These are phyloP conservation scores for Clonostachys chloroleuca DNA, from an alignment of 2,329 filamentous ascomycete genomes.

Conservation along the genomic window DNA sequence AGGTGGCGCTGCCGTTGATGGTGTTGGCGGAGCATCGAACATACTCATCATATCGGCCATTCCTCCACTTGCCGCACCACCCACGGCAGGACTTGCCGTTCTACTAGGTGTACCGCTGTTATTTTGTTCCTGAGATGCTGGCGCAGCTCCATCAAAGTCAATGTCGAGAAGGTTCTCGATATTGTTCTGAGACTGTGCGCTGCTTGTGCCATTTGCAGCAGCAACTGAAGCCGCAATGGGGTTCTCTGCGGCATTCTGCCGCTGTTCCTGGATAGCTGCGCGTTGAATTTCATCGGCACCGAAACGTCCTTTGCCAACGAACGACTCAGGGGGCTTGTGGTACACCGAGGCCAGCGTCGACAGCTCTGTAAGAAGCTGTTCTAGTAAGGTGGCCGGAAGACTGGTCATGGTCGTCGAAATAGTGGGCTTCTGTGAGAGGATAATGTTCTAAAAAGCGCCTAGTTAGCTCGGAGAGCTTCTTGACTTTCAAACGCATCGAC, in stretches of 20 bases:
- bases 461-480: background rate
- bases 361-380: slow-evolving; percentile 85
- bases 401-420: slow-evolving; percentile 94
- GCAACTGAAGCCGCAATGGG: slow-evolving; percentile 84
- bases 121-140: slow-evolving; percentile 71
- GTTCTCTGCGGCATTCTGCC: slow-evolving; percentile 87
- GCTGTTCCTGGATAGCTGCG: slow-evolving; percentile 93
- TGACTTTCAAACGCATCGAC: slow-evolving; percentile 7
- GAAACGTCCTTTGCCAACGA: slow-evolving; percentile 90
- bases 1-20: slow-evolving; percentile 27
- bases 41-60: slow-evolving; percentile 66
- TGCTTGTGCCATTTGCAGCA: slow-evolving; percentile 61
- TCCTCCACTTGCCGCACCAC: slow-evolving; percentile 32
- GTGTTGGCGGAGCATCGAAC: slow-evolving; percentile 60
- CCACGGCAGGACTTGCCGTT: slow-evolving; percentile 55
- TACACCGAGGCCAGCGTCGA: slow-evolving; percentile 96
- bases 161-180: slow-evolving; percentile 95
- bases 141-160: slow-evolving; percentile 89
- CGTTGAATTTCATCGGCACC: slow-evolving; percentile 92
- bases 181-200: slow-evolving; percentile 62
- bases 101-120: slow-evolving; percentile 63
- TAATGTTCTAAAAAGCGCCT: slow-evolving; percentile 55
- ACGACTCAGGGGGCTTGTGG: slow-evolving; percentile 97
- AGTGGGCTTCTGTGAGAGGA: slow-evolving; percentile 89
- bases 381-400: slow-evolving; percentile 76